Evolutionary conservation across 2,329 filamentous ascomycete species (phyloP), one percentile per base, ranked within the genome.

Genomic region (Shiraia sp.): DNA sequence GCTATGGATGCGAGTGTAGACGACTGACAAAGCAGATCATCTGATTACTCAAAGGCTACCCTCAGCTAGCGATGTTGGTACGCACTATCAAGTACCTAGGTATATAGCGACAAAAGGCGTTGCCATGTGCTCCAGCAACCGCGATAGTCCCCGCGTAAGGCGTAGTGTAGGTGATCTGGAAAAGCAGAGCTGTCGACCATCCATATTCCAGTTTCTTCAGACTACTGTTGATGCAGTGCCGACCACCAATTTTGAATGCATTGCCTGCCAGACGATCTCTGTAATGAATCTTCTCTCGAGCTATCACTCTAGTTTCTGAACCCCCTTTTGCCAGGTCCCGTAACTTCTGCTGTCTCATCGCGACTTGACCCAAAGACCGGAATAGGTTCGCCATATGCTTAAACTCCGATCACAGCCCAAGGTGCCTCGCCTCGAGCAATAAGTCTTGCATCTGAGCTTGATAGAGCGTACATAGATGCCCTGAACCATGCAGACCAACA

Each of bases 1-100:
- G 84, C 85, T 87, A 88, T 83, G 83, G 80, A 83, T 66, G 72
- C 72, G 72, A 79, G 81, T 82, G 79, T 81, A 80, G 70, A 79
- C 79, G 83, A 81, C 83, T 87, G 87, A 13, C 17, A n/a, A 81
- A 82, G 65, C 59, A 73, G 72, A 72, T 35, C 42, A 55, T 56
- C 56, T 52, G 45, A 45, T 53, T 52, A 49, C 63, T 67, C 61
- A 59, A 64, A 54, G 59, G 63, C 67, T 70, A 77, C 68, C 72
- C 74, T 75, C 71, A 75, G 75, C 62, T 64, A 62, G 63, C 62
- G 59, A 65, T 57, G 70, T 62, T 73, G 68, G 66, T 76, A 75
- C 77, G 80, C 75, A 80, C 79, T 84, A 83, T 81, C 75, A 82
- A 82, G 77, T 81, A 68, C 65, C 62, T 68, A 68, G 65, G 63